Percentiles rank a stretch among this genome's conserved stretches.
Conservation (phyloP, 345 rosid genomes). For the Salix brachista region DNA sequence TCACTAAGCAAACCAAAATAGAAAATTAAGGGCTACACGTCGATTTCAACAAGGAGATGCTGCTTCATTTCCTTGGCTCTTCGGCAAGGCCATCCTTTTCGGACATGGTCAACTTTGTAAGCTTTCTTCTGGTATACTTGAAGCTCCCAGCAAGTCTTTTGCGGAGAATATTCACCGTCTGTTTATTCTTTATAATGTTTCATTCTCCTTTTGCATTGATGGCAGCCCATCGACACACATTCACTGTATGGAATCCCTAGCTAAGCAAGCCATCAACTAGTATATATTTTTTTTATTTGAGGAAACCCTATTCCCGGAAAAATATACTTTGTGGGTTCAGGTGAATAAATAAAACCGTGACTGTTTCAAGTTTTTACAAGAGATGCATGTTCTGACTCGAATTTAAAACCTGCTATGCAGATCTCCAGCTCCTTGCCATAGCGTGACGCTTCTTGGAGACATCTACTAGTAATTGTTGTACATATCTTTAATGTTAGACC, state of each 20-base stretch:
- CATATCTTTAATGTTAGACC: not conserved
- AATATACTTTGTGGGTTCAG: no score
- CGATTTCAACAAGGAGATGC: not conserved
- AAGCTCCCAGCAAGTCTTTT: not conserved
- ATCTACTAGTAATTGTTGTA: not conserved
- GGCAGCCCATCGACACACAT: not conserved
- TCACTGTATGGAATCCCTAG: not conserved
- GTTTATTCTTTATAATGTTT: no score
- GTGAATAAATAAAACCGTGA: no score
- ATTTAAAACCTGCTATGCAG: rapidly evolving
- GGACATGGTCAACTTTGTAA: not conserved
- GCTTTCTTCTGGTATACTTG: not conserved
- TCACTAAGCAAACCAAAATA: no score
- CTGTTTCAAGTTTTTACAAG: no score
- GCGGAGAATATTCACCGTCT: not conserved
- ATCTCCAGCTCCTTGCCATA: no score
- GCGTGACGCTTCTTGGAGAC: not conserved
- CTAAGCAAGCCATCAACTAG: not conserved
- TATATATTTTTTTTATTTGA: no score
- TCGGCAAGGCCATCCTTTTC: not conserved
- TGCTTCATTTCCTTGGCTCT: not conserved
- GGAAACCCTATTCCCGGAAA: no score
- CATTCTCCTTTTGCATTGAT: not conserved
- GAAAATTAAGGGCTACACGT: no score
- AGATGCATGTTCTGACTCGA: rapidly evolving